phyloP scores from a whole-genome alignment of 352 stramenopile genomes.

The Hyphochytrium catenoides region DNA sequence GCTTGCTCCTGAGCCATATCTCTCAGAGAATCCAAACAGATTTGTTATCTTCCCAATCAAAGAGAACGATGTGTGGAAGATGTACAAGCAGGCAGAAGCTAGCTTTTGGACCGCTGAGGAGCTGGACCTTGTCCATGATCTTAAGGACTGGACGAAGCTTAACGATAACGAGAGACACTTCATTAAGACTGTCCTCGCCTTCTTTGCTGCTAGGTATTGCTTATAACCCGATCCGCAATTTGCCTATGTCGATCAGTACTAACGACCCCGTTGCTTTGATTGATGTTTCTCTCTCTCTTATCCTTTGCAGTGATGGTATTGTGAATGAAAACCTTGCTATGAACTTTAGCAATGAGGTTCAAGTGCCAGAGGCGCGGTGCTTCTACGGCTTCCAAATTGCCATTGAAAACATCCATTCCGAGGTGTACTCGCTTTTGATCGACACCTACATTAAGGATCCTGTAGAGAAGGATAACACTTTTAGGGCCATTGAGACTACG shows the following conservation, averaged over 20 bases:
- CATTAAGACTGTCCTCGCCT: conserved; percentile 92
- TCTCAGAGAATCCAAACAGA: conserved; percentile 81
- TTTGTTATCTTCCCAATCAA: conserved; percentile 97
- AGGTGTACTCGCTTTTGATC: conserved; percentile 98
- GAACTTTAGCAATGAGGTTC: conserved; percentile 95
- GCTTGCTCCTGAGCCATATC: conserved; percentile 64
- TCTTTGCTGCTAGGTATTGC: conserved; percentile 97
- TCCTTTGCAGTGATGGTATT: conserved; percentile 95
- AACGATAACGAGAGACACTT: conserved; percentile 88
- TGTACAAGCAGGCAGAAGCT: conserved; percentile 99
- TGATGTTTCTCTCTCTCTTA: too few relatives aligned
- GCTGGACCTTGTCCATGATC: conserved; percentile 84
- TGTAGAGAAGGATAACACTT: conserved; percentile 72
- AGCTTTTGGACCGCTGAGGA: conserved; percentile 99
- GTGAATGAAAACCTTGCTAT: conserved; percentile 97
- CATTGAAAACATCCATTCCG: conserved; percentile 98
- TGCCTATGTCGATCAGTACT: too few relatives aligned
- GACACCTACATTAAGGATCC: conserved; percentile 96
- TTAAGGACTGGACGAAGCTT: conserved; percentile 82
- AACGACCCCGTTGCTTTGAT: too few relatives aligned
- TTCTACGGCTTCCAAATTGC: conserved; percentile 99
- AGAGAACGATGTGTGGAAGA: conserved; percentile 88
- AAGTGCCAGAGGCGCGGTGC: conserved; percentile 85
- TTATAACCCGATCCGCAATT: too few relatives aligned
- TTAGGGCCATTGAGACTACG: conserved; percentile 93